Evolutionary conservation across 345 rosid species (phyloP), one percentile per base, ranked within the genome.

Genomic region (Combretum micranthum): DNA sequence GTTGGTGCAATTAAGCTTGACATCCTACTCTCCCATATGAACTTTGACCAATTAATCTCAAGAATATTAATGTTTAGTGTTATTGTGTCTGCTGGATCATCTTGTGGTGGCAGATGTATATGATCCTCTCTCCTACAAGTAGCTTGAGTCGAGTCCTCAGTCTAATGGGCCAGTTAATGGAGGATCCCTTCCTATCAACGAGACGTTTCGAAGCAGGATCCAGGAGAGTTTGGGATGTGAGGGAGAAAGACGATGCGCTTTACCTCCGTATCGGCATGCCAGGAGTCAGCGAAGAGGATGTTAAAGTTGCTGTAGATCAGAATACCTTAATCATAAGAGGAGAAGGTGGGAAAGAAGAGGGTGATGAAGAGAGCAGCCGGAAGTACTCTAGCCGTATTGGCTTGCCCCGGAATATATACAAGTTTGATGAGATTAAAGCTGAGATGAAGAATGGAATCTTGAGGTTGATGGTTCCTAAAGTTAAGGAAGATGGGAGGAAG

Each of bases 371-470:
- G 37, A 56, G 52, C 12, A 60, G 45, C 15, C 53, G 88, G 64
- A 84, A 72, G 23, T 86, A 77, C 74, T 64, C 72, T 0, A 74
- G 90, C 72, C 67, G 85, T 59, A 69, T 84, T 20, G 72, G 71
- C 1, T 57, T 84, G 72, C 72, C 78, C 0, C 48, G 20, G 22
- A 75, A 73, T 47, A 7, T 50, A 0, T 75, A 62, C 62, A 81
- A 60, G 64, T 43, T 67, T 0, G 83, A 83, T 16, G 64, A 76
- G 67, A 83, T 88, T 6, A 81, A 74, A 65, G 94, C 91, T 3
- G 96, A 87, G 84, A 85, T 90, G 97, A 90, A 77, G 76, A 79
- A 90, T 47, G 96, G 96, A 0, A 94, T 87, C 26, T 47, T 90
- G 72, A 83, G 77, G 64, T 77, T 90, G 42, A 68, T 64, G 22